Percentiles rank a stretch among this genome's conserved stretches.
These are phyloP conservation scores for Nitzschia sp. DNA, from an alignment of 108 stramenopile species.

Conservation along the genomic window DNA sequence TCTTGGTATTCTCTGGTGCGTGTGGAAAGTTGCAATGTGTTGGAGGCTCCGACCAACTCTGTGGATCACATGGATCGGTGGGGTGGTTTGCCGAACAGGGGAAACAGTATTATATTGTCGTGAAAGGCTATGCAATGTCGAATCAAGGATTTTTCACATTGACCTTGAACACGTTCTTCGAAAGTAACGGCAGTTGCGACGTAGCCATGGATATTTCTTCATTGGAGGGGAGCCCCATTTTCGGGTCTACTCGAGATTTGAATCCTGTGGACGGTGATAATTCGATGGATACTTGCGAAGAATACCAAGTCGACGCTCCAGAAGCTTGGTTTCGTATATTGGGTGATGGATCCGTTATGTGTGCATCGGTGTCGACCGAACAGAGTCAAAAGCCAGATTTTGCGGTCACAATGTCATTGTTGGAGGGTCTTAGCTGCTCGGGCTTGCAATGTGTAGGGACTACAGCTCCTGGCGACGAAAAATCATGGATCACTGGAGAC, in stretches of 20 bases:
- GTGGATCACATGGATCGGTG: conserved; percentile 18
- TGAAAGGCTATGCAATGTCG: conserved; percentile 13
- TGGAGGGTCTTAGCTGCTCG: conserved; percentile 7
- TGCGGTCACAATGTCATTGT: neutral
- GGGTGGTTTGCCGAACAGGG: conserved; percentile 18
- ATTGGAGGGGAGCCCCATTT: neutral
- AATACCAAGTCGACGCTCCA: neutral
- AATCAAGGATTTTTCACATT: conserved; percentile 5
- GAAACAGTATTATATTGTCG: conserved; percentile 15
- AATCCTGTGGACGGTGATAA: conserved; percentile 2
- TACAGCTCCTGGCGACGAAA: neutral
- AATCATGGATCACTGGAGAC: conserved; percentile 2
- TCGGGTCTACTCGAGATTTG: conserved; percentile 25
- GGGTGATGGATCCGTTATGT: conserved; percentile 12
- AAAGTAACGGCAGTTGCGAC: conserved; percentile 8
- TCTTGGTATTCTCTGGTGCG: conserved; percentile 20
- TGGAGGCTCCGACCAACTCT: conserved; percentile 25
- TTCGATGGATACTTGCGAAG: neutral
- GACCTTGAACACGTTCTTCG: neutral
- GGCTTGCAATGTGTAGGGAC: neutral
- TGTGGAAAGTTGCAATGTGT: conserved; percentile 15
- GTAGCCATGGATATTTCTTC: neutral
- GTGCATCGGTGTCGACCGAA: conserved; percentile 13
- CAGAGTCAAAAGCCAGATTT: neutral
- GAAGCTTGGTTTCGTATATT: conserved; percentile 12